Evolutionary conservation across 2,329 filamentous ascomycete genomes (phyloP), one percentile per base, ranked within the genome.

Genomic region (Claviceps africana): DNA sequence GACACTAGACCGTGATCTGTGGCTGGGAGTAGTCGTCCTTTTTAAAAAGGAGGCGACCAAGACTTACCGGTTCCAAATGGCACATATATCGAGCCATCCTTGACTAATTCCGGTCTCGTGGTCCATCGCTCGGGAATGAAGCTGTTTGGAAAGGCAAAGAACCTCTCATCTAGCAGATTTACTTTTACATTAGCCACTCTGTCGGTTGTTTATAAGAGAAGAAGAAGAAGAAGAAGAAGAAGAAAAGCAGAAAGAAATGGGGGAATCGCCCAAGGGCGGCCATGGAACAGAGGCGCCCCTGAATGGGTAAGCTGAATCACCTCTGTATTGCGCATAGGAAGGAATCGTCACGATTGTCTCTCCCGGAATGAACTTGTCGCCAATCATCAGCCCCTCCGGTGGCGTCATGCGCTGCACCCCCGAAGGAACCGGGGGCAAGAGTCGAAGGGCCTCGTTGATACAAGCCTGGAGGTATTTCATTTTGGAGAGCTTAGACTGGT

Each of bases 371-470:
- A 61, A 65, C 0, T 47, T 55, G 0, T 63, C 60, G 0, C 59
- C 65, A 6, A 72, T 35, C 15, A 50, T 43, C 6, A 64, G n/a
- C 1, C 71, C 71, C 42, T 69, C 61, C 0, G 64, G 61, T 0
- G 70, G 68, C 3, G 70, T 70, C 31, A 65, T 54, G 1, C 71
- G 58, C 44, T 64, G 62, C 5, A 66, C 33, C 2, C 66, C 68
- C 2, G 61, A 61, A 0, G 65, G 64, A 0, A 70, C 64, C 1
- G 69, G 57, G 1, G 70, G 69, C 43, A 67, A 59, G 4, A 72
- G 56, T 0, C 70, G 61, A 35, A 72, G 58, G 0, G 65, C 49
- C 54, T 74, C 72, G 46, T 73, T 63, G 46, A 74, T 67, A 37
- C 61, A 59, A 3, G 65, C 70, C 46, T 67, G 61, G 11, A 71